Conservation (phyloP, 148 eudicot species). For the Vaccinium corymbosum region DNA sequence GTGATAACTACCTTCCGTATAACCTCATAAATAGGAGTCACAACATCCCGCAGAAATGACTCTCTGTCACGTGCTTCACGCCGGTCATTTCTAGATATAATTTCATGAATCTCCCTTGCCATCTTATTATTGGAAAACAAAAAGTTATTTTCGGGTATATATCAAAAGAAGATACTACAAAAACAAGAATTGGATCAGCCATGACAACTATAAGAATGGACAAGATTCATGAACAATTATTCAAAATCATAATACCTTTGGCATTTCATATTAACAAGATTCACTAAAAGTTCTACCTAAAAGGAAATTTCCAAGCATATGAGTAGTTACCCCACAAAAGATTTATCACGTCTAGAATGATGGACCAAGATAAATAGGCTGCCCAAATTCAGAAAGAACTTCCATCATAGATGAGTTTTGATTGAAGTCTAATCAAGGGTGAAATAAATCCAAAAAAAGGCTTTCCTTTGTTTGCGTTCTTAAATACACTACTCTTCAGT, state of each 20-base stretch:
- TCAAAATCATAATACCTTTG: background rate
- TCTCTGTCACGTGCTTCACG: constrained; percentile 49
- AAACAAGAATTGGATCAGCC: constrained; percentile 15
- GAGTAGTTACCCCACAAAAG: background rate
- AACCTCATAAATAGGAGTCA: constrained; percentile 85
- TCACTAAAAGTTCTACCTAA: background rate
- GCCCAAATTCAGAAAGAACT: background rate
- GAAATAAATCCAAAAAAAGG: background rate
- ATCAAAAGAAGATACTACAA: background rate
- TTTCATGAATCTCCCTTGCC: constrained; percentile 65
- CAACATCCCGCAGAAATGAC: constrained; percentile 63
- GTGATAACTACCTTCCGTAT: constrained; percentile 53
- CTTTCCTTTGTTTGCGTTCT: background rate
- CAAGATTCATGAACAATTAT: constrained; percentile 9
- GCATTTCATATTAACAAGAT: background rate
- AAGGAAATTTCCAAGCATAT: background rate
- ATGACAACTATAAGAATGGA: constrained; percentile 4
- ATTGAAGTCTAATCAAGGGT: background rate
- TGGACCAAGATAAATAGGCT: background rate
- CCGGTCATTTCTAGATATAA: constrained; percentile 47
- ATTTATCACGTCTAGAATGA: background rate
- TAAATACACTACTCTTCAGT: background rate
- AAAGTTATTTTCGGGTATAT: background rate
- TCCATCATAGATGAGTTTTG: background rate
- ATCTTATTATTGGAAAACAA: constrained; percentile 40